Evolutionary conservation across 768 basidiomycete species (phyloP), one percentile per base, ranked within the genome.

Genomic region (Leucocoprinus birnbaumii): DNA sequence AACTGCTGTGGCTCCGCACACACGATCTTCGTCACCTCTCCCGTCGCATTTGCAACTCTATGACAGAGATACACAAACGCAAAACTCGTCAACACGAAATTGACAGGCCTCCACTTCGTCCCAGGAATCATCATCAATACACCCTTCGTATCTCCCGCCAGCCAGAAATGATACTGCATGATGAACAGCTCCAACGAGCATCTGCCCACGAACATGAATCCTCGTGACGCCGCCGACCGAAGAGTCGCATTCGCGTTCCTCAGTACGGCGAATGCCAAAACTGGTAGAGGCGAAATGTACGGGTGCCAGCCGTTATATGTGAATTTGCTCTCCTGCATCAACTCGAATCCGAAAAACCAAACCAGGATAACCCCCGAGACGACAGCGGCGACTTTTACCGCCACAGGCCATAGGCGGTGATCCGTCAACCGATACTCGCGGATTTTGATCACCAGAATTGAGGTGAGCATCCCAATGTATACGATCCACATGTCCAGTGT

Each of bases 131-230:
- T 79, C 46, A 93, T 69, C 21, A 96, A 77, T 55, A 95, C 76
- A 16, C 89, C 88, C 66, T 89, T 89, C 27, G 87, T 91, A 62
- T 94, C 91, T 3, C 79, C 89, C 0, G 89, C 92, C 31, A 94
- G 75, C 90, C 90, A 94, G 42, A 91, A 71, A 62, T 91, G 92
- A 67, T 86, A 95, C 65, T 96, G 93, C 55, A 95, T 81, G 64
- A 95, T 88, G 68, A 94, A 97, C 0, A 92, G 88, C 70, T 97
- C 94, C 51, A 96, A 78, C 3, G 92, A 94, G 69, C 91, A 94
- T 65, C 76, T 84, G 38, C 94, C 94, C 49, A 95, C 77, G 71
- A 90, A 92, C 22, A 83, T 83, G 71, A 94, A 95, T 25, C 82
- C 69, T 13, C 73, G 75, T 10, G 86, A 89, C 19, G 82, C 82